phyloP scores from a whole-genome alignment of 2,329 filamentous ascomycete species.

The Chaetomiaceae sp. region DNA sequence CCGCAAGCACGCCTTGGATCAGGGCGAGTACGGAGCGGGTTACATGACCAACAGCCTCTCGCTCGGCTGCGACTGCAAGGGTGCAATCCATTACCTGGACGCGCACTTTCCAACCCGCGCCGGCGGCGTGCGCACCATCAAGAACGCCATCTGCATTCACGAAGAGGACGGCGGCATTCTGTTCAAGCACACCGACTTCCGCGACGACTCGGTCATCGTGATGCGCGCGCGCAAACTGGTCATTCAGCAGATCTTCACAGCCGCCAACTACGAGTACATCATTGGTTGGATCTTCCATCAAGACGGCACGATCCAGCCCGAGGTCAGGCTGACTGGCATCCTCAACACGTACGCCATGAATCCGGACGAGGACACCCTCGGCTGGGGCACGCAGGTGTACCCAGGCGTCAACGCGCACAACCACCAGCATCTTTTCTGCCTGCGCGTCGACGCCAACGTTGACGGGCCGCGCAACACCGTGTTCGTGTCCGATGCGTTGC shows the following conservation, averaged over 20 bases:
- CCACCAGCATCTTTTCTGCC: constrained; percentile 91
- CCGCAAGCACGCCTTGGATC: constrained; percentile 73
- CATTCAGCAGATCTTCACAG: constrained; percentile 88
- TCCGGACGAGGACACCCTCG: constrained; percentile 71
- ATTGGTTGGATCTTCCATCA: constrained; percentile 84
- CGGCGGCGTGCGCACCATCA: constrained; percentile 72
- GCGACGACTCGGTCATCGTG: constrained; percentile 79
- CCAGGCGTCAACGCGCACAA: constrained; percentile 83
- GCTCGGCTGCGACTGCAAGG: constrained; percentile 81
- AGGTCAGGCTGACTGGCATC: constrained; percentile 87
- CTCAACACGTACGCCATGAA: constrained; percentile 85
- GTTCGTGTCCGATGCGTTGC: constrained; percentile 72
- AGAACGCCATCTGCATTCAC: constrained; percentile 93
- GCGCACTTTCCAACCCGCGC: constrained; percentile 74
- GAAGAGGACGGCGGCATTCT: constrained; percentile 88
- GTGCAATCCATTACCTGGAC: constrained; percentile 85
- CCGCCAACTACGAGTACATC: constrained; percentile 89
- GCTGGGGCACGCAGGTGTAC: constrained; percentile 85
- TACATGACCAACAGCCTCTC: constrained; percentile 77
- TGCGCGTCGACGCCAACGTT: constrained; percentile 80
- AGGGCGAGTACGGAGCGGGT: constrained; percentile 74
- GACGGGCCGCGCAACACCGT: constrained; percentile 81
- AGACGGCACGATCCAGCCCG: constrained; percentile 85
- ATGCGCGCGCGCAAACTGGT: constrained; percentile 81
- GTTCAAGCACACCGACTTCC: constrained; percentile 93